A percentile compares a stretch with the other conserved stretches of the same genome.
Conservation (phyloP, 192 early-diverging fungal genomes). For the Coemansia sp. region DNA sequence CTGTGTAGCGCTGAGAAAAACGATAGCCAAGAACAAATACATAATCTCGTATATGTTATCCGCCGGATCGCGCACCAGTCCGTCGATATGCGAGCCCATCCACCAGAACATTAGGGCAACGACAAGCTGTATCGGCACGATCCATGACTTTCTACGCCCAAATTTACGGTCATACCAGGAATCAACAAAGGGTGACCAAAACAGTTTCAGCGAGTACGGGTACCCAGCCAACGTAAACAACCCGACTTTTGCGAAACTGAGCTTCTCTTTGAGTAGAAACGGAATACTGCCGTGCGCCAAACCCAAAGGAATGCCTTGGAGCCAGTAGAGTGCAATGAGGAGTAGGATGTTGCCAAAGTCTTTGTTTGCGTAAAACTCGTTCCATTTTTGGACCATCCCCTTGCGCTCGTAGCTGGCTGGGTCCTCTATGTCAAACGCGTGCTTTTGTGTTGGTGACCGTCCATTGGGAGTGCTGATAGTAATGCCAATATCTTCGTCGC, state of each 20-base stretch:
- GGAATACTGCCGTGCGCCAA: slow-evolving; percentile 90
- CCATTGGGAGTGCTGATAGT: slow-evolving; percentile 34
- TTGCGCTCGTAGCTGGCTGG: slow-evolving; percentile 28
- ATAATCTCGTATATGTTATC: slow-evolving; percentile 64
- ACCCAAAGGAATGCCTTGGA: slow-evolving; percentile 96
- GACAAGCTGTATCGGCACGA: slow-evolving; percentile 94
- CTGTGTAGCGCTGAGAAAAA: slow-evolving; percentile 96
- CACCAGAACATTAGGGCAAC: slow-evolving; percentile 78
- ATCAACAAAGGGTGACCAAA: slow-evolving; percentile 98
- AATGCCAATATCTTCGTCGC: slow-evolving; percentile 39
- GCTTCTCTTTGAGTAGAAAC: slow-evolving; percentile 91
- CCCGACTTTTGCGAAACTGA: slow-evolving; percentile 91
- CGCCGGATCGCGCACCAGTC: slow-evolving; percentile 60
- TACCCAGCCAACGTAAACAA: slow-evolving; percentile 94
- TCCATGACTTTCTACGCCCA: slow-evolving; percentile 96
- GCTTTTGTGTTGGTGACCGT: slow-evolving; percentile 28
- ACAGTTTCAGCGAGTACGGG: slow-evolving; percentile 96
- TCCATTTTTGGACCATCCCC: slow-evolving; percentile 27
- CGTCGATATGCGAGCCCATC: slow-evolving; percentile 80
- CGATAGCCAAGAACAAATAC: slow-evolving; percentile 75
- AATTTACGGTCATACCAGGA: slow-evolving; percentile 78
- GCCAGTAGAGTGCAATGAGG: slow-evolving; percentile 65
- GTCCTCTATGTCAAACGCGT: slow-evolving; percentile 54
- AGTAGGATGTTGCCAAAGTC: slow-evolving; percentile 60
- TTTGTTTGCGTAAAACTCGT: slow-evolving; percentile 47